Conservation (phyloP, 1,139 yeast species). For the Diutina rugosa region DNA sequence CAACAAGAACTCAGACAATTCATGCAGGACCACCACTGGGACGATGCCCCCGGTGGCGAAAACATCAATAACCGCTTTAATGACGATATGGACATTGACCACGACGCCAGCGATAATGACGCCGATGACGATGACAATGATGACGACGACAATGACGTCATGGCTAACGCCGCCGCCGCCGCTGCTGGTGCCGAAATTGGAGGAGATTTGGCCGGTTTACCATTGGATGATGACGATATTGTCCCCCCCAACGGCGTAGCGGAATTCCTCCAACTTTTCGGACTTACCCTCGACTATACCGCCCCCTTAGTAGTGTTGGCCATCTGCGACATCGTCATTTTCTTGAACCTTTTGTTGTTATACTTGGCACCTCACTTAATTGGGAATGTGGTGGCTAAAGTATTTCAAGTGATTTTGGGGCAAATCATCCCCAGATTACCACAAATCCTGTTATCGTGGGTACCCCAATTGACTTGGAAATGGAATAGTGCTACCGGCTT, state of each 20-base stretch:
- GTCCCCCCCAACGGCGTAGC: conserved; percentile 5
- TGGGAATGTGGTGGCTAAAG: conserved; percentile 22
- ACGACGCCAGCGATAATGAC: conserved; percentile 2
- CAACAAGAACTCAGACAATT: neutral
- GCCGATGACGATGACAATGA: conserved; percentile 4
- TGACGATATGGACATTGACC: neutral
- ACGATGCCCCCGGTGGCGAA: neutral
- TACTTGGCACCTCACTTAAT: conserved; percentile 44
- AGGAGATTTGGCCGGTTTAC: neutral
- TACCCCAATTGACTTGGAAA: neutral
- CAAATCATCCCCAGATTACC: neutral
- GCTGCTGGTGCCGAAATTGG: neutral
- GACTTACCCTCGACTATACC: conserved; percentile 19
- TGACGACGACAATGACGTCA: conserved; percentile 5
- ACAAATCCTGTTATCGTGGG: neutral
- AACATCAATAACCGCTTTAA: too few relatives aligned
- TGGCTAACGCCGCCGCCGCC: conserved; percentile 1
- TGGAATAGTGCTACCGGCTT: neutral
- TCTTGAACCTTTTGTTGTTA: conserved; percentile 29
- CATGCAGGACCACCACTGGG: neutral
- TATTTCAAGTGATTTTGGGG: neutral
- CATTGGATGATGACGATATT: neutral
- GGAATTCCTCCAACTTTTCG: conserved; percentile 21
- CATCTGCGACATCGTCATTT: conserved; percentile 27
- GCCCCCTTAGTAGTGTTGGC: conserved; percentile 26